Evolutionary conservation across 257 asterid species (phyloP), one percentile per base, ranked within the genome.

Genomic region (Oldenlandia corymbosa): DNA sequence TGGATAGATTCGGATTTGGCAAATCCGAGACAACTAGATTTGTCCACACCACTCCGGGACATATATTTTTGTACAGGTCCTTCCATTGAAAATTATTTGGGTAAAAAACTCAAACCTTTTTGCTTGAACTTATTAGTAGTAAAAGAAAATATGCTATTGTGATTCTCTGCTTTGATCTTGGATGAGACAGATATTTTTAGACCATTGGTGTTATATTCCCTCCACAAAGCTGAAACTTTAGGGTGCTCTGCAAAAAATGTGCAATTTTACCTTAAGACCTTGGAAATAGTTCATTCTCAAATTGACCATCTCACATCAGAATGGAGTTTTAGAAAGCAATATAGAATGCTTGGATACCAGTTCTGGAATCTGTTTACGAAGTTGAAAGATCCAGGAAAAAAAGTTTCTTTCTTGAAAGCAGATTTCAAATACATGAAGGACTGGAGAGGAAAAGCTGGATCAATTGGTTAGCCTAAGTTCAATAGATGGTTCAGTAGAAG

Each of bases 161-260:
- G 47, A 4, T 51, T 24, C 45, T 56, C 45, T 56, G 17, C 18
- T 57, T 34, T 57, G 46, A 57, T 57, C 27, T 3, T 57, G 46
- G 46, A 57, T n/a, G 28, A 32, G 62, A 20, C 34, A 57, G 62
- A 32, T 57, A 10, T n/a, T 43, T 57, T 57, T 43, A 20, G 12
- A 53, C 9, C 3, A 26, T 28, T 30, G 17, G 60, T 54, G 39
- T 39, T 9, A 11, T 16, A 45, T 4, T 4, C 50, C 21, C 21
- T 5, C 9, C 9, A 54, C 13, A 27, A 21, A 27, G 23, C 41
- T 27, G 23, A 32, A 34, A 39, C 10, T 32, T 21, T 28, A 10
- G 41, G 41, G 41, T 27, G 39, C 23, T n/a, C n/a, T n/a, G n/a
- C n/a, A n/a, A n/a, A n/a, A n/a, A n/a, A n/a, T n/a, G n/a, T n/a